These are phyloP conservation scores for Cordia subcordata DNA, from an alignment of 257 asterid genomes.

Conservation along the genomic window DNA sequence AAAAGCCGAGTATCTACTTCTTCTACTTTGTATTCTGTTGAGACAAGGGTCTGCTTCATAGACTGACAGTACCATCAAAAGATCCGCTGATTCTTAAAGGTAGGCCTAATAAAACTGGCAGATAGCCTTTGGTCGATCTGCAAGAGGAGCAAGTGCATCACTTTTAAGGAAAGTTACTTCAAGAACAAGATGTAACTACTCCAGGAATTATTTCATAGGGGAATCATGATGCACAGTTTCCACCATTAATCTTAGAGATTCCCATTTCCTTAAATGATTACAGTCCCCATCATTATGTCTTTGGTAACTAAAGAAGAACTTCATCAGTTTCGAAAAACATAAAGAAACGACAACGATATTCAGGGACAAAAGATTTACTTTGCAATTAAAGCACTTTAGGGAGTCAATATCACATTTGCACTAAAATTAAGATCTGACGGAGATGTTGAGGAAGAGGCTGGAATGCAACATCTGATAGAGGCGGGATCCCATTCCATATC, in stretches of 20 bases:
- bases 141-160: background rate
- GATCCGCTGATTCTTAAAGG: background rate
- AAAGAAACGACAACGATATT: background rate
- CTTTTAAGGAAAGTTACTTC: background rate
- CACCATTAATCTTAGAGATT: background rate
- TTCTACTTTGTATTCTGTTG: background rate
- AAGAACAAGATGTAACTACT: no score
- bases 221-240: no score
- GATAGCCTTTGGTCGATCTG: constrained; percentile 3
- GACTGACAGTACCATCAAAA: background rate
- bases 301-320: no score
- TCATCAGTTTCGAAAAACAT: no score
- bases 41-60: background rate
- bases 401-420: constrained; percentile 34
- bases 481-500: constrained; percentile 54
- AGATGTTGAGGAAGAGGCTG: constrained; percentile 37
- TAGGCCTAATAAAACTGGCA: no score
- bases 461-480: constrained; percentile 24
- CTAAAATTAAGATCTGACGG: constrained; percentile 25
- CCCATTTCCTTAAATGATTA: background rate
- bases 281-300: no score
- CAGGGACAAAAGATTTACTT: constrained; percentile 2
- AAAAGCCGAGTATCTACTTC: background rate
- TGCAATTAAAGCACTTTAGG: constrained; percentile 23
- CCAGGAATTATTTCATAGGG: no score